Base-by-base conservation (phyloP, 768 basidiomycete genomes). In the Trametes sanguinea region DNA sequence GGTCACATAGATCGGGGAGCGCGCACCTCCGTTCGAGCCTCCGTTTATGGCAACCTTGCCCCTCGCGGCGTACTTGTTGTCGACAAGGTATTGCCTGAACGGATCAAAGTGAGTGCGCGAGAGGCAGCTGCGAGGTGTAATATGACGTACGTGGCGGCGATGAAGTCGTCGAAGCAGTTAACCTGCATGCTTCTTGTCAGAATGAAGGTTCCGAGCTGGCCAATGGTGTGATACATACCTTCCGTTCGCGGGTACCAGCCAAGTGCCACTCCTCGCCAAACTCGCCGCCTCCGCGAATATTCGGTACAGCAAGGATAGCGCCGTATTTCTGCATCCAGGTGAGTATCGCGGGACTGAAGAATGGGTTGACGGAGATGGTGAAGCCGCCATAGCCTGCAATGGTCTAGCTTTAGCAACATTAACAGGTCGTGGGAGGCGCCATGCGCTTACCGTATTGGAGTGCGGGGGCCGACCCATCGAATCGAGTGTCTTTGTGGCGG, bases 221-320 rank as follows among this genome's bases (percentile, higher is more conserved):
- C 54, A 64, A 57, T 4, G 35, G 42, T 33, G 29, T 39, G 37
- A 40, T 53, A 54, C 71, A 27, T 53, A 87, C 88, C 80, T 92
- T 92, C 54, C 82, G 81, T 62, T 91, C 90, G 62, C 78, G 79
- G 32, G 78, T 86, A 2, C 89, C 92, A 27, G 81, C 89, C 44
- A 81, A 68, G 71, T 94, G 91, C 92, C 92, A 94, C n/a, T 85
- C 82, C 67, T 93, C 88, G 13, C 92, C 92, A 64, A 92, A 93
- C 69, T 92, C 89, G 1, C 82, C 81, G 3, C 92, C 92, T 9
- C 82, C 82, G 10, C 82, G 74, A 57, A 80, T 78, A 65, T 73
- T 76, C 22, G 81, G 77, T 37, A 81, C 69, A 3, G 88, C 91
- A 33, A 86, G 78, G 33, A 92, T 74, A 6, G 83, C 87, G 8